Conservation (phyloP, 306 rosid genomes). For the Citrullus colocynthis region DNA sequence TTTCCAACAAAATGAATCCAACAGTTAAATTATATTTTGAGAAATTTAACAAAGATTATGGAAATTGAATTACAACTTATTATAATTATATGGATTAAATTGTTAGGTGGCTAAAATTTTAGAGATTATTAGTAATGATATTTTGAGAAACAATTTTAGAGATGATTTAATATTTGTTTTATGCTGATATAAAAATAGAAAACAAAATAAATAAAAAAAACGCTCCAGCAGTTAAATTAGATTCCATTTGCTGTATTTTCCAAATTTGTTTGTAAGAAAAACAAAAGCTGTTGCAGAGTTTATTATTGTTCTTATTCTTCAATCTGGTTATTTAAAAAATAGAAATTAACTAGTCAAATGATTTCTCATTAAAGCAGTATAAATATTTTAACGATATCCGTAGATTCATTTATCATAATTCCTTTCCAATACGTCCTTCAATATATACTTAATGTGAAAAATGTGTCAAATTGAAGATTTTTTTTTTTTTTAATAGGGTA, state of each 20-base stretch:
- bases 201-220: not conserved
- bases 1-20: too few species aligned
- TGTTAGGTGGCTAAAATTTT: not conserved
- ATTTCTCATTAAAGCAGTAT: too few species aligned
- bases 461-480: too few species aligned
- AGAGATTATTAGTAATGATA: too few species aligned
- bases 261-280: not conserved
- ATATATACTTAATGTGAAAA: too few species aligned
- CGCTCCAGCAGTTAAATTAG: not conserved
- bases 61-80: too few species aligned
- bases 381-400: too few species aligned
- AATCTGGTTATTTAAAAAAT: not conserved
- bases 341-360: not conserved
- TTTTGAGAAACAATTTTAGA: not conserved
- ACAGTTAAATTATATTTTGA: too few species aligned
- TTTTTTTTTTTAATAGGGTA: too few species aligned
- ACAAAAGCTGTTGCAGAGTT: not conserved
- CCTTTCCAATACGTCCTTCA: too few species aligned
- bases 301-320: not conserved
- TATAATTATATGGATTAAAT: not conserved
- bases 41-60: not conserved
- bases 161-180: not conserved
- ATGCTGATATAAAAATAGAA: not conserved
- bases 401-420: too few species aligned
- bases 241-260: slow-evolving; percentile 5